These are phyloP conservation scores for Ophiostoma himal-ulmi DNA, from an alignment of 2,329 filamentous ascomycete genomes.

Conservation along the genomic window DNA sequence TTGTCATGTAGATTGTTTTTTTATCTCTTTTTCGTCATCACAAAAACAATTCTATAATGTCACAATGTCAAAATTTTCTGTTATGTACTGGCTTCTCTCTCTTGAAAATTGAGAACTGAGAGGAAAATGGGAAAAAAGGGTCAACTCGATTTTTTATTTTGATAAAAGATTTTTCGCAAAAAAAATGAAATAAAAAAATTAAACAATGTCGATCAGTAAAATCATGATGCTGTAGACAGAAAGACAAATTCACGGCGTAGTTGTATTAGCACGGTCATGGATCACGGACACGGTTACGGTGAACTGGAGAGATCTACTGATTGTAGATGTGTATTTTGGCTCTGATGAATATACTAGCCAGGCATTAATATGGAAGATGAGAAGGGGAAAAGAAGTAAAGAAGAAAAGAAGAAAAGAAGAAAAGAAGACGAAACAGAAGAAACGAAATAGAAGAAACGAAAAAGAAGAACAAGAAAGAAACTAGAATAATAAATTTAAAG, in stretches of 20 bases:
- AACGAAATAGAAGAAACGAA: slow-evolving; percentile 10
- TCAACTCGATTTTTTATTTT: slow-evolving; percentile 16
- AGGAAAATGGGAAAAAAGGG: slow-evolving; percentile 12
- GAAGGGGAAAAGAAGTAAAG: not conserved
- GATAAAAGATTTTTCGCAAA: slow-evolving; percentile 11
- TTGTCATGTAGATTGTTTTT: slow-evolving; percentile 83
- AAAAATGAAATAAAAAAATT: slow-evolving; percentile 17
- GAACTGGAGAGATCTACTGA: not conserved
- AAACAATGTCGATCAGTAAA: not conserved
- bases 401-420: slow-evolving; percentile 8
- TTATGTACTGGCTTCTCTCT: not conserved
- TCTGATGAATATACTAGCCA: not conserved
- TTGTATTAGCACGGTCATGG: not conserved
- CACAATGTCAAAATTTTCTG: slow-evolving; percentile 3
- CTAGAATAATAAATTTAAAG: slow-evolving; percentile 11
- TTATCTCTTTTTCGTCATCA: not conserved
- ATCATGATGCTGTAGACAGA: no score
- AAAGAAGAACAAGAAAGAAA: slow-evolving; percentile 10
- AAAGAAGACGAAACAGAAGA: no score
- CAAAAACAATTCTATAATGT: not conserved
- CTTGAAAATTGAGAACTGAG: not conserved
- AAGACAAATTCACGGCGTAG: no score
- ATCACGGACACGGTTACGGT: no score
- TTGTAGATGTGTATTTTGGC: not conserved
- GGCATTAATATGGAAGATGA: not conserved